These are phyloP conservation scores for Coemansia sp. DNA, from an alignment of 192 early-diverging fungal genomes.

Conservation along the genomic window DNA sequence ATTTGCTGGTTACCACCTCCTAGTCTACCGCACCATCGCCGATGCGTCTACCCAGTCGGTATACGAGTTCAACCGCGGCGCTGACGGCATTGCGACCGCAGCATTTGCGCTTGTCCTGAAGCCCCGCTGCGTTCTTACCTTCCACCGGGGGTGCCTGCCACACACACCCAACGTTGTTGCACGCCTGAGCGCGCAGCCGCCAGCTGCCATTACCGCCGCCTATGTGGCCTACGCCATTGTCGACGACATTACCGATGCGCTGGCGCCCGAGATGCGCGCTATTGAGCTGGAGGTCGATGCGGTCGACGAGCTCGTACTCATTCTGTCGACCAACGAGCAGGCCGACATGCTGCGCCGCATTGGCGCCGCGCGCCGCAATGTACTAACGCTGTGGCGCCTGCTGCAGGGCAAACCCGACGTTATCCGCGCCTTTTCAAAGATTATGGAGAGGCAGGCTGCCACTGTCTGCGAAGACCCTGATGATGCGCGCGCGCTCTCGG, in stretches of 20 bases:
- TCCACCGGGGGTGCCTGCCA: slow-evolving; percentile 55
- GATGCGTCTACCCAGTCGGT: slow-evolving; percentile 49
- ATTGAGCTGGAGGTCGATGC: slow-evolving; percentile 95
- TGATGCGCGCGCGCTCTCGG: background rate
- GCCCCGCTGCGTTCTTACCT: slow-evolving; percentile 28
- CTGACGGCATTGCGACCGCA: slow-evolving; percentile 60
- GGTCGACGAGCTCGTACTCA: slow-evolving; percentile 92
- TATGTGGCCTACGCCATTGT: slow-evolving; percentile 80
- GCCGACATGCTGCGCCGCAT: slow-evolving; percentile 74
- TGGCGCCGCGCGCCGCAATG: slow-evolving; percentile 66
- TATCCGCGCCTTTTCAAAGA: slow-evolving; percentile 66
- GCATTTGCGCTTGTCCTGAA: slow-evolving; percentile 54
- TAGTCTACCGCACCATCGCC: slow-evolving; percentile 77
- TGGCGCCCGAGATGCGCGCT: slow-evolving; percentile 78
- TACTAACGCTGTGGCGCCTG: slow-evolving; percentile 66
- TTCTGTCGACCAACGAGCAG: slow-evolving; percentile 86
- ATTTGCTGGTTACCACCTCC: slow-evolving; percentile 80
- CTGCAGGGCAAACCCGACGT: slow-evolving; percentile 72
- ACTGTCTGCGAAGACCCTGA: slow-evolving; percentile 9
- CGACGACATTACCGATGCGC: slow-evolving; percentile 92
- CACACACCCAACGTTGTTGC: slow-evolving; percentile 53
- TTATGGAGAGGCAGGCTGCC: slow-evolving; percentile 46
- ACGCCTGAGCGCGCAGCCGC: slow-evolving; percentile 29
- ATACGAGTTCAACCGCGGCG: slow-evolving; percentile 52
- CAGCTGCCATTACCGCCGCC: slow-evolving; percentile 17